Evolutionary conservation across 2,329 filamentous ascomycete species (phyloP).

Genomic region (Neofusicoccum cordaticola): DNA sequence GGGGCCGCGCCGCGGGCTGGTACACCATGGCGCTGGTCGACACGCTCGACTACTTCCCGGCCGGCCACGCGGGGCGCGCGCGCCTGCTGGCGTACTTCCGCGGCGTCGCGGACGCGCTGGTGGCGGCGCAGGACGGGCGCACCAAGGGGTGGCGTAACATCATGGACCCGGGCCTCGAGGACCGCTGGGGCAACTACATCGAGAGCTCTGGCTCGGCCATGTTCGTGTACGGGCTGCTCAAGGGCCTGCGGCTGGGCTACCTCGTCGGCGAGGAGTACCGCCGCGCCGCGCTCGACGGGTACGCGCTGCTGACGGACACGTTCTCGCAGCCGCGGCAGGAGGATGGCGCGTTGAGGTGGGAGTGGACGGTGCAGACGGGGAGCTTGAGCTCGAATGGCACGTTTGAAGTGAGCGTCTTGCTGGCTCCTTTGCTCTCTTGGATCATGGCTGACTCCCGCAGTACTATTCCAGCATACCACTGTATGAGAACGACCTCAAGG

Average conservation of each 20-base stretch:
- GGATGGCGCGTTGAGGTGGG: conserved; percentile 47
- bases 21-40: conserved; percentile 46
- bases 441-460: conserved; percentile 26
- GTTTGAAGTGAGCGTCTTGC: conserved; percentile 44
- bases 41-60: conserved; percentile 46
- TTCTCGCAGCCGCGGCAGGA: conserved; percentile 47
- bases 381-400: conserved; percentile 48
- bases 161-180: conserved; percentile 49
- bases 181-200: conserved; percentile 55
- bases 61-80: conserved; percentile 34
- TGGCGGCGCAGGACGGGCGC: conserved; percentile 40
- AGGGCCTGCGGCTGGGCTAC: conserved; percentile 33
- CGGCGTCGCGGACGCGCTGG: conserved; percentile 44
- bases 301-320: conserved; percentile 43
- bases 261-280: conserved; percentile 37
- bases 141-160: conserved; percentile 60
- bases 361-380: conserved; percentile 53
- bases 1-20: conserved; percentile 38
- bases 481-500: conserved; percentile 39
- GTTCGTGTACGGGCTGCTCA: conserved; percentile 36
- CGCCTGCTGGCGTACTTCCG: conserved; percentile 41
- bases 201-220: conserved; percentile 60
- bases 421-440: not conserved
- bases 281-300: conserved; percentile 42
- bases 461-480: conserved; percentile 38